Conservation (phyloP, 2,329 filamentous ascomycete species). For the Colletotrichum sp. region DNA sequence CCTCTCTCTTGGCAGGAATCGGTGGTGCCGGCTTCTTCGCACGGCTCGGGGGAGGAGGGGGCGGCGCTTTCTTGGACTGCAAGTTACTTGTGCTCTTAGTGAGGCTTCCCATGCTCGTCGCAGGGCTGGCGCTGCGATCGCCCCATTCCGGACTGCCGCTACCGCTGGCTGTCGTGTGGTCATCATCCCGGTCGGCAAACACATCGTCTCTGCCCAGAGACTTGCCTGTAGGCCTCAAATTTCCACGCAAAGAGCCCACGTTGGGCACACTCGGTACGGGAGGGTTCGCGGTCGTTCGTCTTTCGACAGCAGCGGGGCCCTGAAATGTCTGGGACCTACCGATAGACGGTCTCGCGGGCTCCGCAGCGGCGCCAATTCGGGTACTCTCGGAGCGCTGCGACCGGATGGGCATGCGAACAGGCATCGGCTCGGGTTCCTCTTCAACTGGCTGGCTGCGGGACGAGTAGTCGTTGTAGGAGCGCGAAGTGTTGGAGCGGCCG, state of each 20-base stretch:
- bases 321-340: slow-evolving; percentile 46
- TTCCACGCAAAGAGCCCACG: slow-evolving; percentile 42
- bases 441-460: slow-evolving; percentile 37
- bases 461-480: slow-evolving; percentile 40
- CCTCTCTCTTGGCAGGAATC: slow-evolving; percentile 32
- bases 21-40: slow-evolving; percentile 62
- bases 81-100: slow-evolving; percentile 44
- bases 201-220: slow-evolving; percentile 43
- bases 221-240: slow-evolving; percentile 51
- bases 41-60: slow-evolving; percentile 50
- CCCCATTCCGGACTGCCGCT: slow-evolving; percentile 57
- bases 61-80: slow-evolving; percentile 44
- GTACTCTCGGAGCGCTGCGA: slow-evolving; percentile 28
- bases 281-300: slow-evolving; percentile 12
- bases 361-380: slow-evolving; percentile 33
- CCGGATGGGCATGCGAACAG: slow-evolving; percentile 50
- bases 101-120: slow-evolving; percentile 60
- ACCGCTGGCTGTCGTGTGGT: slow-evolving; percentile 54
- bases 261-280: slow-evolving; percentile 25
- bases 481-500: slow-evolving; percentile 53
- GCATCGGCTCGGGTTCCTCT: slow-evolving; percentile 29
- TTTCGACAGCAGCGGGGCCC: slow-evolving; percentile 19
- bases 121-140: slow-evolving; percentile 58
- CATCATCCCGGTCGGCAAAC: slow-evolving; percentile 51
- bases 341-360: slow-evolving; percentile 41